Conservation (phyloP, 225 moss, liverwort and hornwort species). For the Antitrichia curtipendula region DNA sequence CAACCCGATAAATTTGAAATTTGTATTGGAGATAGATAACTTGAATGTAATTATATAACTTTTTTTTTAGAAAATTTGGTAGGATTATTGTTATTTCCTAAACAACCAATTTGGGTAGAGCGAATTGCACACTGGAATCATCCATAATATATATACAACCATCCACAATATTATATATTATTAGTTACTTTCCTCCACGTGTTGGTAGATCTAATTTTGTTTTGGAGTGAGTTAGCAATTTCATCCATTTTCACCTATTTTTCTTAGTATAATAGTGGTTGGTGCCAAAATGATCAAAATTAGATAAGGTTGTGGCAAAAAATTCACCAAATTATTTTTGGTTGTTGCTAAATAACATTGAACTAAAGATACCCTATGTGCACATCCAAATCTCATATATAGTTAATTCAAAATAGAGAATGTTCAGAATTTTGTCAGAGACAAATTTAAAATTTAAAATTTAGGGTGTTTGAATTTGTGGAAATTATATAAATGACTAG, state of each 20-base stretch:
- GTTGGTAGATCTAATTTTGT: background rate
- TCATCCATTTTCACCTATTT: background rate
- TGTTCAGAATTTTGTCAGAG: background rate
- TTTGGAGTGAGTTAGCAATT: background rate
- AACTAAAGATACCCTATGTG: background rate
- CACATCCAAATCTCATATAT: background rate
- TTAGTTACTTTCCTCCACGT: background rate
- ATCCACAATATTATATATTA: background rate
- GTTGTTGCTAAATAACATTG: background rate
- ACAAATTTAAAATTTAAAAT: background rate
- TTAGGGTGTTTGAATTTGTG: background rate
- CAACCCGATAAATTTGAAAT: too few species aligned
- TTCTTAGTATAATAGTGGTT: too few species aligned
- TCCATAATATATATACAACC: too few species aligned
- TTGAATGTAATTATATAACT: too few species aligned
- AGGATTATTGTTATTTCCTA: background rate
- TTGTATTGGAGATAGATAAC: too few species aligned
- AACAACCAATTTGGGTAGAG: background rate
- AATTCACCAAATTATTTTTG: too few species aligned
- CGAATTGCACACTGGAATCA: accelerated
- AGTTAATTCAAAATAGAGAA: background rate
- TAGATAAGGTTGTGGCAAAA: too few species aligned
- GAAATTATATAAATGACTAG: background rate
- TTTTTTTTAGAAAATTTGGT: too few species aligned
- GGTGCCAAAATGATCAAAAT: background rate